phyloP scores from a whole-genome alignment of 805 yeast species.

The Candida tibetensis region DNA sequence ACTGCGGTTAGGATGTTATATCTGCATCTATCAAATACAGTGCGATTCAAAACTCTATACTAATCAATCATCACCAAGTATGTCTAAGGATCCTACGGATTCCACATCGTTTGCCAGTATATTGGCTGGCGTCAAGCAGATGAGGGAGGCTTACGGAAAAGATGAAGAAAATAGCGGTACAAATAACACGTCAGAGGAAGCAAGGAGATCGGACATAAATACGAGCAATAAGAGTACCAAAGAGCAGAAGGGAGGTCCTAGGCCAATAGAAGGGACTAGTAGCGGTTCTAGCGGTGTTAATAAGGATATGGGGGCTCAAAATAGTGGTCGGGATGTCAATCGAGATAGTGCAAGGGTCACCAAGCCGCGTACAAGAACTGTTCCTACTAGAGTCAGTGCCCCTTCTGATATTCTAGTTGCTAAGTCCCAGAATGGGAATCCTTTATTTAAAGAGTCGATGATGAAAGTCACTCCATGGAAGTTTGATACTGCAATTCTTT shows the following conservation, averaged over 20 bases:
- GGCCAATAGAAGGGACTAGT: too few relatives aligned
- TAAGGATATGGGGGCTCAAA: not conserved
- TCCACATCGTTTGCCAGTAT: constrained; percentile 69
- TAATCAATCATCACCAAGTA: too few relatives aligned
- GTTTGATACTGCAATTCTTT: constrained; percentile 50
- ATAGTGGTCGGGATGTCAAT: not conserved
- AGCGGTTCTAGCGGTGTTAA: not conserved
- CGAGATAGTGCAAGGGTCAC: too few relatives aligned
- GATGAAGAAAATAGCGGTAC: not conserved
- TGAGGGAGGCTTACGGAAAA: constrained; percentile 45
- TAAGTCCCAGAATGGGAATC: constrained; percentile 70
- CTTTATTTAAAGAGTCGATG: constrained; percentile 49
- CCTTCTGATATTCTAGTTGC: constrained; percentile 14
- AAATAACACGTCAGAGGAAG: not conserved
- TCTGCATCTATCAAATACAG: too few relatives aligned
- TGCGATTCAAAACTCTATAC: too few relatives aligned
- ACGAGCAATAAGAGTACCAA: not conserved
- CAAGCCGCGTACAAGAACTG: not conserved
- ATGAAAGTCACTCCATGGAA: constrained; percentile 54
- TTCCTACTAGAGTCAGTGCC: constrained; percentile 2
- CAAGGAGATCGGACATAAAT: not conserved
- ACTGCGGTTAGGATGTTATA: not conserved
- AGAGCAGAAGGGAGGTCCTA: not conserved
- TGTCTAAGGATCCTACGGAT: constrained; percentile 24
- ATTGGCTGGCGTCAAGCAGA: constrained; percentile 62